A percentile compares a stretch with the other conserved stretches of the same genome.
Evolutionary conservation across 148 eudicot genomes (phyloP).

Genomic region (Spergularia marina): DNA sequence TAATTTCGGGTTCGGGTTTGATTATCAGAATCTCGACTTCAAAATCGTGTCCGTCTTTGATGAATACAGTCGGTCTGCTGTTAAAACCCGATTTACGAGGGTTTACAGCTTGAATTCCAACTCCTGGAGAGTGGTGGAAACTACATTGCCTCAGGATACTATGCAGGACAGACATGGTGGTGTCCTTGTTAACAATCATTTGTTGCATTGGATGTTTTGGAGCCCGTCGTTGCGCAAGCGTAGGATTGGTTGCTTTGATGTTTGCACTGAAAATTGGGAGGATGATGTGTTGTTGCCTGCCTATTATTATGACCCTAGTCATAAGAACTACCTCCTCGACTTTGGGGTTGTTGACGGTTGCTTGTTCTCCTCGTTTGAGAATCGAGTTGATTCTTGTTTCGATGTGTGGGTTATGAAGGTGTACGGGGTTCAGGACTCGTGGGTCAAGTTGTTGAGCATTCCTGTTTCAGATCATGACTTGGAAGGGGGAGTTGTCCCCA

Average conservation of each 20-base stretch:
- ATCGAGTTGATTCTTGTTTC: background rate
- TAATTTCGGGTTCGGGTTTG: background rate
- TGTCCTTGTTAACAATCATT: background rate
- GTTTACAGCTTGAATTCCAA: background rate
- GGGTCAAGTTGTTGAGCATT: background rate
- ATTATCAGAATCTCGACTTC: background rate
- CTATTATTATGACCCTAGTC: background rate
- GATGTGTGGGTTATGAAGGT: slow-evolving; percentile 10
- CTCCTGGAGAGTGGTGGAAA: background rate
- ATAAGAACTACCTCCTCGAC: background rate
- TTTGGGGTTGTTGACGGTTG: background rate
- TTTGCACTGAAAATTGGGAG: background rate
- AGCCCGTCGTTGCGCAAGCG: background rate
- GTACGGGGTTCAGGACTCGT: slow-evolving; percentile 9
- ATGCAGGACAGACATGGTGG: background rate
- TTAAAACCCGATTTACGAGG: background rate
- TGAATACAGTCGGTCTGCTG: background rate
- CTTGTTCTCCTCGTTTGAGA: background rate
- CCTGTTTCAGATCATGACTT: background rate
- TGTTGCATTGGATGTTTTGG: background rate
- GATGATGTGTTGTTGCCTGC: background rate
- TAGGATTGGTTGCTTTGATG: background rate
- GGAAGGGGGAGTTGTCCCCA: background rate
- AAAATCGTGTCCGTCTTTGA: background rate
- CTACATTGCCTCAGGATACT: background rate